phyloP scores from a whole-genome alignment of 345 rosid species.

The Reutealis trisperma region DNA sequence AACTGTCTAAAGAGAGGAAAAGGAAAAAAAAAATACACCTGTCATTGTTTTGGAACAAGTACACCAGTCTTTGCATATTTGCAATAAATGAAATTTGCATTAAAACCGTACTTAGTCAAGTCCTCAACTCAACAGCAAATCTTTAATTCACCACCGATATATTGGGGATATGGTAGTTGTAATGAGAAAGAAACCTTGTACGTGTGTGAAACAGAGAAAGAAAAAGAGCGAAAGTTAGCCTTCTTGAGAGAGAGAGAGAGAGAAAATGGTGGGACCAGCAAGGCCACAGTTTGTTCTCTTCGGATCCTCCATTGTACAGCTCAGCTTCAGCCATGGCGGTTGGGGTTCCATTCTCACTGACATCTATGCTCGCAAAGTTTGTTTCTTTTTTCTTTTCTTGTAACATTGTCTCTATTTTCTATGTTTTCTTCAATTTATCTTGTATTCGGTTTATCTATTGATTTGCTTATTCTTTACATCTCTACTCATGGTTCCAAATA shows the following conservation, averaged over 20 bases:
- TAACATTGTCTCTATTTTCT: background rate
- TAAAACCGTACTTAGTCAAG: background rate
- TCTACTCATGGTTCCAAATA: background rate
- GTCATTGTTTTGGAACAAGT: background rate
- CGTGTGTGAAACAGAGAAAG: background rate
- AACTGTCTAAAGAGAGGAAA: no score
- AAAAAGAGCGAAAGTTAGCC: background rate
- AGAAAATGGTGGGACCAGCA: slow-evolving; percentile 73
- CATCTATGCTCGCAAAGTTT: slow-evolving; percentile 87
- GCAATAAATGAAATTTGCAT: background rate
- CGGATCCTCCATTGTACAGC: slow-evolving; percentile 96
- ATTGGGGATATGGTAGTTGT: background rate
- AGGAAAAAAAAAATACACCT: no score
- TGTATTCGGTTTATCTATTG: background rate
- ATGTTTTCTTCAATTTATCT: background rate
- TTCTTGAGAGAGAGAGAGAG: background rate
- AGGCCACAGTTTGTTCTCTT: slow-evolving; percentile 94
- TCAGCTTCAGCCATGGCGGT: slow-evolving; percentile 85
- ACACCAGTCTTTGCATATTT: background rate
- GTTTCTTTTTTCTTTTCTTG: background rate
- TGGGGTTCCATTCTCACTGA: slow-evolving; percentile 95
- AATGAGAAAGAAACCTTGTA: background rate
- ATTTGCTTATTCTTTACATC: background rate
- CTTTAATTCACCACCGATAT: no score
- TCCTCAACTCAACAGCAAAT: no score